Percentiles rank a stretch among this genome's conserved stretches.
phyloP scores from a whole-genome alignment of 2,329 filamentous ascomycete species.

The Hymenoscyphus scutula region DNA sequence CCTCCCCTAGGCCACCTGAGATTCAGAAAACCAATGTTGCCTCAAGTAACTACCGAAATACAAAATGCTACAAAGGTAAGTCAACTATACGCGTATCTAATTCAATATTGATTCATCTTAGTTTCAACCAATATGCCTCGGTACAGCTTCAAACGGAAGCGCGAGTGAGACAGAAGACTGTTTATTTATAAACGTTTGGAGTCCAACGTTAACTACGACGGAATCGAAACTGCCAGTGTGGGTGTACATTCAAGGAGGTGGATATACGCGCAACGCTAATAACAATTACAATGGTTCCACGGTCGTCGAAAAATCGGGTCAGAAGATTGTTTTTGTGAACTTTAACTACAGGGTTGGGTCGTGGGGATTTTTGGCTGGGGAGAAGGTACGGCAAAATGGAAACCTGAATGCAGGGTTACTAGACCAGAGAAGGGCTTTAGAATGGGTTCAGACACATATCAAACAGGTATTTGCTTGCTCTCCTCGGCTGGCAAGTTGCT shows the following conservation, averaged over 20 bases:
- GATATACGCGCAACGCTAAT: conserved; percentile 49
- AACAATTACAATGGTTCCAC: conserved; percentile 50
- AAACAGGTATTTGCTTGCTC: conserved; percentile 37
- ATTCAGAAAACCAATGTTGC: conserved; percentile 59
- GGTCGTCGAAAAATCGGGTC: conserved; percentile 44
- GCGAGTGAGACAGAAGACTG: conserved; percentile 41
- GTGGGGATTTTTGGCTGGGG: conserved; percentile 60
- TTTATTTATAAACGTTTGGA: conserved; percentile 47
- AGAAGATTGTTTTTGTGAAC: conserved; percentile 54
- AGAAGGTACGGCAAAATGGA: conserved; percentile 52
- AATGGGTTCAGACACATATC: conserved; percentile 63
- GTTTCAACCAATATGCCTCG: conserved; percentile 48
- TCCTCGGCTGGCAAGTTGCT: background rate
- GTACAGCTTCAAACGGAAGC: conserved; percentile 36
- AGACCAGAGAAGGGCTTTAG: conserved; percentile 58
- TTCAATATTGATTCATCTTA: conserved; percentile 23
- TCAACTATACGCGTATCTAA: background rate
- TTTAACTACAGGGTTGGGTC: conserved; percentile 64
- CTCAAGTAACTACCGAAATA: conserved; percentile 13
- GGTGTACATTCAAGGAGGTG: conserved; percentile 51
- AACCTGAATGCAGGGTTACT: conserved; percentile 62
- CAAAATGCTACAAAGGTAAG: conserved; percentile 25
- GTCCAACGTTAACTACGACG: conserved; percentile 40
- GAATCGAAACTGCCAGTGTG: conserved; percentile 50
- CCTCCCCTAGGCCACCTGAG: conserved; percentile 62